Evolutionary conservation across 768 basidiomycete genomes (phyloP), one percentile per base, ranked within the genome.

Genomic region (Suillus spraguei): DNA sequence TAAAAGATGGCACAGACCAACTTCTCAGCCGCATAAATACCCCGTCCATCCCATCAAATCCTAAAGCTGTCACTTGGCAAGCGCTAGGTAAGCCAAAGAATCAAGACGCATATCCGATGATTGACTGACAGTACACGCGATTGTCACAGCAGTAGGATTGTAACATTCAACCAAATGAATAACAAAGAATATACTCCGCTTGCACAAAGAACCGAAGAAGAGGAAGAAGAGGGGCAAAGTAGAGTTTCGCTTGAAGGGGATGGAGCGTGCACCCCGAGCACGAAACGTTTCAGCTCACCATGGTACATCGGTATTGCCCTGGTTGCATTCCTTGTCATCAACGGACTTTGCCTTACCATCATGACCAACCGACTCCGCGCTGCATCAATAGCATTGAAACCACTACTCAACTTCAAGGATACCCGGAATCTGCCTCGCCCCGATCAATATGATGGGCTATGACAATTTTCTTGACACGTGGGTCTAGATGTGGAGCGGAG

Each of bases 371-470:
- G 69, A 4, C 63, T 72, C 9, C 65, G 50, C 20, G 56, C 66
- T 20, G 66, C 60, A 44, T 69, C 72, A 53, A 56, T n/a, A 35
- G 60, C 52, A 24, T 47, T 72, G 53, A 65, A 55, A 41, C 66
- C 70, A 28, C 46, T 69, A 38, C 59, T 72, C 32, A 47, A 53
- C 41, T 67, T 65, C 50, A 52, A 65, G 1, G 73, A 74, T 42
- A 72, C 74, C 14, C 67, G 72, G n/a, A 52, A 68, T 53, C 66
- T 74, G 22, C 70, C 73, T 58, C 70, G 70, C 24, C 74, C 72
- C 20, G 69, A 75, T 59, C 72, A 64, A 11, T 76, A 74, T 54
- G 71, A 76, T 56, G 73, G 73, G 50, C 66, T 75, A 53, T 74
- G 56, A 74, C 60, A 39, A 52, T 17, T 41, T 28, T 41, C 10